Evolutionary conservation across 371 early-diverging fungal species (phyloP).

Genomic region (Capillidium rhysosporum): DNA sequence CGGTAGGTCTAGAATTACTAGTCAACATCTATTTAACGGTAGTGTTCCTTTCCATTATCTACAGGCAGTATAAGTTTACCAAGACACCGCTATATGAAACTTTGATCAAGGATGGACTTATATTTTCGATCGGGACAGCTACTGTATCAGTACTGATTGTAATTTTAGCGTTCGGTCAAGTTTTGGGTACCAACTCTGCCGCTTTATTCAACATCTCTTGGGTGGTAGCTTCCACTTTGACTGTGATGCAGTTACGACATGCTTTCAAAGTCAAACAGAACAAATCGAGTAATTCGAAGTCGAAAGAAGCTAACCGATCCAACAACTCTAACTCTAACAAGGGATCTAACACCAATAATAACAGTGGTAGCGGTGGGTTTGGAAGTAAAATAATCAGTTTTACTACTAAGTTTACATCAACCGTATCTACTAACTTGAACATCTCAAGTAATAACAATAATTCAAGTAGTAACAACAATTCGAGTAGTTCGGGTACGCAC

Average conservation of each 20-base stretch:
- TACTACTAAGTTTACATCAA: no score
- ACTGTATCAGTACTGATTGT: neutral
- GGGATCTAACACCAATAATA: no score
- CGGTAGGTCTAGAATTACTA: neutral
- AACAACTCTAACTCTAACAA: no score
- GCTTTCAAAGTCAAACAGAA: no score
- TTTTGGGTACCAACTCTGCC: conserved; percentile 3
- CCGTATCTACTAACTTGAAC: no score
- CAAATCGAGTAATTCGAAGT: no score
- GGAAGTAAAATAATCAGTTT: no score
- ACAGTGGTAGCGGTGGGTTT: no score
- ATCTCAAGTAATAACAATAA: no score
- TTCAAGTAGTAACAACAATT: no score
- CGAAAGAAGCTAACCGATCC: no score
- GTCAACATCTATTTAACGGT: conserved; percentile 3
- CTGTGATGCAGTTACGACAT: conserved; percentile 3
- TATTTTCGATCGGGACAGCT: neutral
- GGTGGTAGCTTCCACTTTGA: conserved; percentile 7
- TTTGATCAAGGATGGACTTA: conserved; percentile 4
- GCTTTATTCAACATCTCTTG: conserved; percentile 7
- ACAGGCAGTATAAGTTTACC: conserved; percentile 3
- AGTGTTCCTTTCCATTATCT: conserved; percentile 4
- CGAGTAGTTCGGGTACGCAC: no score
- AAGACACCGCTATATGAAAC: neutral
- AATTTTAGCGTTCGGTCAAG: conserved; percentile 1